phyloP scores from a whole-genome alignment of 768 basidiomycete genomes.

The Hysterangium stoloniferum region DNA sequence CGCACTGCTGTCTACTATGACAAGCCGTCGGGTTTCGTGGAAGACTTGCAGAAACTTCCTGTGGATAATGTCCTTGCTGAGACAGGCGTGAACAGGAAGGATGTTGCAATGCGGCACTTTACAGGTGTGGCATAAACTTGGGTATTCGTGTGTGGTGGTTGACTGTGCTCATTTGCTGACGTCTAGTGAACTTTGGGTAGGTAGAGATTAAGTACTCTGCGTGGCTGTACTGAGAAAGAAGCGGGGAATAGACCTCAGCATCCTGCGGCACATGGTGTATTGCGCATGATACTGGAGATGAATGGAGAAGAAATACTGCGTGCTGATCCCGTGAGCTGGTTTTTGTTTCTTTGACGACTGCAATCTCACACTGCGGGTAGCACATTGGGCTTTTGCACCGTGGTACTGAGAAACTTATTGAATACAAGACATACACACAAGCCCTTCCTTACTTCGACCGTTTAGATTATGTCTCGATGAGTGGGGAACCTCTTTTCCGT shows the following conservation, averaged over 20 bases:
- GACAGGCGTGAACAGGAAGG: conserved; percentile 51
- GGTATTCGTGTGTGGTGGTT: conserved; percentile 13
- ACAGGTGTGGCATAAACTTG: conserved; percentile 55
- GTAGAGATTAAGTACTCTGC: conserved; percentile 15
- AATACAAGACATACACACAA: conserved; percentile 97
- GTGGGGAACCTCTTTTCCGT: conserved; percentile 39
- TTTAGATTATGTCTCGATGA: conserved; percentile 99
- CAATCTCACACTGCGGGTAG: conserved; percentile 28
- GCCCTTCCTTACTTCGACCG: conserved; percentile 98
- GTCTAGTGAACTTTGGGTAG: conserved; percentile 85
- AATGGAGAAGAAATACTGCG: conserved; percentile 95
- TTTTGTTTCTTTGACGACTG: conserved; percentile 7
- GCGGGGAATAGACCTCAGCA: conserved; percentile 70
- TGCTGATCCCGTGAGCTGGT: conserved; percentile 62
- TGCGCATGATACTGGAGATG: conserved; percentile 93
- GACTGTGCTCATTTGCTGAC: not conserved
- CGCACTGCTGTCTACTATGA: conserved; percentile 33
- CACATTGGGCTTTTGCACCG: conserved; percentile 95
- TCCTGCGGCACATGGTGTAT: conserved; percentile 97
- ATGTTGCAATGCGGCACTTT: conserved; percentile 85
- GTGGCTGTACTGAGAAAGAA: not conserved
- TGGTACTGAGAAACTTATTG: conserved; percentile 97
- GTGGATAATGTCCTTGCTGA: conserved; percentile 78
- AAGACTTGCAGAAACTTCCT: conserved; percentile 75
- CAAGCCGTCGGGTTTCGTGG: conserved; percentile 53